Percentiles rank a stretch among this genome's conserved stretches.
Conservation (phyloP, 2,329 filamentous ascomycete genomes). For the Ophiocordyceps camponoti-leonardi region DNA sequence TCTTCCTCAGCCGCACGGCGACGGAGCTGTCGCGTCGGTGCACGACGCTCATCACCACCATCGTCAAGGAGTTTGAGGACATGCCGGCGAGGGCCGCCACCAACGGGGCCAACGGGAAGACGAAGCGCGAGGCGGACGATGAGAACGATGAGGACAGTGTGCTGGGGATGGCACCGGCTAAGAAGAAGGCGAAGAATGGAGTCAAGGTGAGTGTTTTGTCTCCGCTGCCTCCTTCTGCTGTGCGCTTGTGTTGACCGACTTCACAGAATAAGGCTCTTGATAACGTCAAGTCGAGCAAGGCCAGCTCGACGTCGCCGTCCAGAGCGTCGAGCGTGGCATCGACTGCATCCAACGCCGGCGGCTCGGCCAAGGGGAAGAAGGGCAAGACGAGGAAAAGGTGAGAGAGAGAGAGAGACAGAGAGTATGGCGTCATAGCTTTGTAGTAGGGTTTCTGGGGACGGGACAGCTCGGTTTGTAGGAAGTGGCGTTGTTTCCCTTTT, state of each 20-base stretch:
- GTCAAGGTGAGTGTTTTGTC: constrained; percentile 50
- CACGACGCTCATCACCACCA: constrained; percentile 83
- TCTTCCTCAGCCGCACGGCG: constrained; percentile 88
- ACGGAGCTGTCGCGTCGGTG: constrained; percentile 85
- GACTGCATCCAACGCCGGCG: constrained; percentile 35
- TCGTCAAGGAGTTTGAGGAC: constrained; percentile 86
- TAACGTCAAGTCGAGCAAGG: constrained; percentile 67
- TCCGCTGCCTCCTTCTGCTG: not conserved
- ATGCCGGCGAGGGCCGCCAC: constrained; percentile 30
- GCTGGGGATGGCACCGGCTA: constrained; percentile 65
- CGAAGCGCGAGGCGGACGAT: constrained; percentile 61
- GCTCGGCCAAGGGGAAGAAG: constrained; percentile 34
- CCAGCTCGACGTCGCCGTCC: constrained; percentile 59
- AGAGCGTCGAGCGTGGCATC: constrained; percentile 80
- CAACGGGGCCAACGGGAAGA: constrained; percentile 48
- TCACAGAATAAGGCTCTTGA: constrained; percentile 82
- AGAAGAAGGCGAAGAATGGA: constrained; percentile 85
- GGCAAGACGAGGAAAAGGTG: constrained; percentile 13
- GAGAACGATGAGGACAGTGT: constrained; percentile 74
- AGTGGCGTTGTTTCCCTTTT: not conserved
- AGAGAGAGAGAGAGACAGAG: not conserved
- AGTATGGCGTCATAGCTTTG: too few species aligned
- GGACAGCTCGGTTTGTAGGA: not conserved
- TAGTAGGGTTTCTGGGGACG: not conserved
- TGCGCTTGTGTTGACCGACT: not conserved